A percentile compares a stretch with the other conserved stretches of the same genome.
phyloP scores from a whole-genome alignment of 768 basidiomycete genomes.

The Pisolithus microcarpus region DNA sequence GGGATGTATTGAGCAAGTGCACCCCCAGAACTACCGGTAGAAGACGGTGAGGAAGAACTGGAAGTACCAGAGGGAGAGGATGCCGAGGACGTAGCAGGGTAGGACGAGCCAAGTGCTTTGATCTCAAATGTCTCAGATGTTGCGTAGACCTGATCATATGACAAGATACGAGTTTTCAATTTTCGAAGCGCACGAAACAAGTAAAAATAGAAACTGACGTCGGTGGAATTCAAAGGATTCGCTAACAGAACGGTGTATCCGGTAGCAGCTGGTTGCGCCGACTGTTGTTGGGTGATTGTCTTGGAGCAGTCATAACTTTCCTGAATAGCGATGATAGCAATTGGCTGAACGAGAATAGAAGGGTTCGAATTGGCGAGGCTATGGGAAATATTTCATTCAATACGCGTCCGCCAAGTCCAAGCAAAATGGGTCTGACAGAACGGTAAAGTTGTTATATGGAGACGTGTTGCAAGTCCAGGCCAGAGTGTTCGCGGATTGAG shows the following conservation, averaged over 20 bases:
- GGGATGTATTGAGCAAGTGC: slow-evolving; percentile 18
- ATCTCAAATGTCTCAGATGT: slow-evolving; percentile 52
- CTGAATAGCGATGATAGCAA: slow-evolving; percentile 39
- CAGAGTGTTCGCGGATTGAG: slow-evolving; percentile 48
- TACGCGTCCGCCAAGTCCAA: background rate
- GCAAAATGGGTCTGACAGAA: slow-evolving; percentile 37
- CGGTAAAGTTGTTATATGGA: slow-evolving; percentile 37
- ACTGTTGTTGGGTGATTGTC: slow-evolving; percentile 40
- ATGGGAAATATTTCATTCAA: slow-evolving; percentile 6
- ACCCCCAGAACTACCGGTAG: slow-evolving; percentile 10
- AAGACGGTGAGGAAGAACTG: slow-evolving; percentile 14
- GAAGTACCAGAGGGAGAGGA: slow-evolving; percentile 20
- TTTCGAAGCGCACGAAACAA: background rate
- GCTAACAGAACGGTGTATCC: slow-evolving; percentile 49
- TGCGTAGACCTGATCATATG: slow-evolving; percentile 44
- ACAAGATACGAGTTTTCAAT: background rate
- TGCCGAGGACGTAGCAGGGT: slow-evolving; percentile 34
- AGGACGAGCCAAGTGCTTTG: slow-evolving; percentile 47
- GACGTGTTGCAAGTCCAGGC: slow-evolving; percentile 49
- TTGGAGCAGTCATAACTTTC: slow-evolving; percentile 56
- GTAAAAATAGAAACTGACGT: slow-evolving; percentile 35
- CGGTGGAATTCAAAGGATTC: slow-evolving; percentile 40
- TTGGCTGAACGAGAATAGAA: slow-evolving; percentile 32
- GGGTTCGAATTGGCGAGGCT: slow-evolving; percentile 42
- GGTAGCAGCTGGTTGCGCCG: slow-evolving; percentile 32